Evolutionary conservation across 495 filamentous ascomycete genomes (phyloP).

Genomic region (Aspergillus incahuasiensis): DNA sequence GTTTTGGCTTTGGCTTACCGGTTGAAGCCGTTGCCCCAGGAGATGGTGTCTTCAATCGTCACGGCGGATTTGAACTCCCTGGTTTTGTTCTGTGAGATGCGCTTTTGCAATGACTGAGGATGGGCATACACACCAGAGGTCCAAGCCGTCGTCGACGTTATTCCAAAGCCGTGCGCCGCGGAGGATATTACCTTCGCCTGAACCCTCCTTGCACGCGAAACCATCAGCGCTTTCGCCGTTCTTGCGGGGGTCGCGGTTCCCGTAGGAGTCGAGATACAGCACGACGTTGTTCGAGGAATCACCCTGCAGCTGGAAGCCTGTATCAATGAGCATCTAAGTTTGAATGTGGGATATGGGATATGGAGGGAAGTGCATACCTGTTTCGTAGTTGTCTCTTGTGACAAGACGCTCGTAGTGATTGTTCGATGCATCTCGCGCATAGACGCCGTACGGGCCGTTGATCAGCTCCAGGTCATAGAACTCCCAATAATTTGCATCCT

Average conservation of each 20-base stretch:
- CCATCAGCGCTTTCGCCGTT: slow-evolving; percentile 21
- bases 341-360: background rate
- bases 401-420: slow-evolving; percentile 19
- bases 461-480: slow-evolving; percentile 21
- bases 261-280: slow-evolving; percentile 18
- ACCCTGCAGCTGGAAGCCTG: slow-evolving; percentile 19
- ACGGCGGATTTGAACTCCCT: slow-evolving; percentile 22
- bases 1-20: slow-evolving; percentile 10
- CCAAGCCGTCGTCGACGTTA: slow-evolving; percentile 19
- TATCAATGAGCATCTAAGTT: background rate
- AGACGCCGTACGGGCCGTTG: slow-evolving; percentile 18
- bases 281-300: slow-evolving; percentile 17
- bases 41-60: slow-evolving; percentile 20
- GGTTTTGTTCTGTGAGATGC: background rate
- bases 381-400: slow-evolving; percentile 19
- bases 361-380: background rate
- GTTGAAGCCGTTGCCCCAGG: slow-evolving; percentile 19
- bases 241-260: slow-evolving; percentile 19
- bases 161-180: slow-evolving; percentile 19
- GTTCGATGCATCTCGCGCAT: slow-evolving; percentile 17
- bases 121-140: slow-evolving; percentile 18
- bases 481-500: slow-evolving; percentile 19
- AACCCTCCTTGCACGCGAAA: slow-evolving; percentile 20
- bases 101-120: too few species aligned
- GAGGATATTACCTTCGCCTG: slow-evolving; percentile 16